Evolutionary conservation across 2,329 filamentous ascomycete genomes (phyloP).

Genomic region (Neonectria hederae): DNA sequence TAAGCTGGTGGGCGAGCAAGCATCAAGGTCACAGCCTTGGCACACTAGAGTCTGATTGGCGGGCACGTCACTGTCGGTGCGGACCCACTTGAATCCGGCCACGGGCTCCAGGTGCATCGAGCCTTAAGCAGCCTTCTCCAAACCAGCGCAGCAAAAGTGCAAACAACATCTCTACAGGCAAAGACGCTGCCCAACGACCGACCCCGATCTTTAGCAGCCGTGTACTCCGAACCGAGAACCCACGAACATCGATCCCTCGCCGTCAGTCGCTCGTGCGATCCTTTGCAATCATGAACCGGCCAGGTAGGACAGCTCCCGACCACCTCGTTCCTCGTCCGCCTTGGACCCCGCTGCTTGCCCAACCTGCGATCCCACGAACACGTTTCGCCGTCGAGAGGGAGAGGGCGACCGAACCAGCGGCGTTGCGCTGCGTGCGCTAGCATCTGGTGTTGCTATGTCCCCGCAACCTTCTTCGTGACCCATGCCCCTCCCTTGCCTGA

Average conservation of each 20-base stretch:
- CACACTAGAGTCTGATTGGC: slow-evolving; percentile 42
- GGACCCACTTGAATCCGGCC: slow-evolving; percentile 54
- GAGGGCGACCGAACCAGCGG: slow-evolving; percentile 12
- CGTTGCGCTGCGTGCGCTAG: slow-evolving; percentile 25
- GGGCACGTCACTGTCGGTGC: slow-evolving; percentile 42
- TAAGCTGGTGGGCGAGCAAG: not conserved
- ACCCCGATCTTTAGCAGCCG: slow-evolving; percentile 26
- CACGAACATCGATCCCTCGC: slow-evolving; percentile 17
- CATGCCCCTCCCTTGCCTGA: slow-evolving; percentile 31
- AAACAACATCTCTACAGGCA: slow-evolving; percentile 33
- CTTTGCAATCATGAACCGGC: slow-evolving; percentile 64
- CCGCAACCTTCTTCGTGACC: slow-evolving; percentile 24
- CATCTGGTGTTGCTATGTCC: slow-evolving; percentile 24
- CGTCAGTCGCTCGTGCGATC: slow-evolving; percentile 38
- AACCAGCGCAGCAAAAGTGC: slow-evolving; percentile 36
- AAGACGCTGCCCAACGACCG: slow-evolving; percentile 39
- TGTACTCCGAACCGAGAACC: slow-evolving; percentile 27
- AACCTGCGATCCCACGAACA: slow-evolving; percentile 31
- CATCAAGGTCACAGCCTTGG: slow-evolving; percentile 35
- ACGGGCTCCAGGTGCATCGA: slow-evolving; percentile 38
- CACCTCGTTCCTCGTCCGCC: slow-evolving; percentile 39
- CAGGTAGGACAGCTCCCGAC: slow-evolving; percentile 60
- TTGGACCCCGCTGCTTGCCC: slow-evolving; percentile 40
- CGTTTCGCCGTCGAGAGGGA: slow-evolving; percentile 28
- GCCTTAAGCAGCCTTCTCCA: slow-evolving; percentile 42